phyloP scores from a whole-genome alignment of 208 protist species.

The Crithidia acanthocephali region DNA sequence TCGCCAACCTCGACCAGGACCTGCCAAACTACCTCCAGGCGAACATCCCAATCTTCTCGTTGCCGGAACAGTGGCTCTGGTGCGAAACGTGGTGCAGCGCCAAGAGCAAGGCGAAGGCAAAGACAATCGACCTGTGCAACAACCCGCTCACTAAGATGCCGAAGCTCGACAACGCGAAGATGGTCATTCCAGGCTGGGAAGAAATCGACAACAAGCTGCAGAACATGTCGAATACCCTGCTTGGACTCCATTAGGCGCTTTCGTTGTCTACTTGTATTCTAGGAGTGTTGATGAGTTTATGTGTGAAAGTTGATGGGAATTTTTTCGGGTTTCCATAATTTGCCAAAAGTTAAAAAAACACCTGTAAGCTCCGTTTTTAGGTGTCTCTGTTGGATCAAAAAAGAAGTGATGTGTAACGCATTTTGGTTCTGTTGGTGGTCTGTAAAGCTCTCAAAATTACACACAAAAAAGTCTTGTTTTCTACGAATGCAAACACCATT shows the following conservation, averaged over 20 bases:
- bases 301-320: slow-evolving; percentile 1
- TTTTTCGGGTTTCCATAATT: background rate
- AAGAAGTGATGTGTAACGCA: no score
- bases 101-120: slow-evolving; percentile 91
- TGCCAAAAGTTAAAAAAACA: no score
- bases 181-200: slow-evolving; percentile 93
- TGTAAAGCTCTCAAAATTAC: no score
- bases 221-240: slow-evolving; percentile 32
- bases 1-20: slow-evolving; percentile 95
- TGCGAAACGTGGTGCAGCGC: slow-evolving; percentile 99
- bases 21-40: slow-evolving; percentile 97
- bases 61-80: slow-evolving; percentile 99
- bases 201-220: slow-evolving; percentile 83
- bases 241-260: background rate
- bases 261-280: no score
- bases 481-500: no score
- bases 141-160: slow-evolving; percentile 97
- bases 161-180: slow-evolving; percentile 94
- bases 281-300: no score
- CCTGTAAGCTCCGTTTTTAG: no score
- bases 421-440: no score
- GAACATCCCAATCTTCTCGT: slow-evolving; percentile 94
- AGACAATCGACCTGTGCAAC: slow-evolving; percentile 98
- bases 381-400: no score
- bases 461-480: no score